These are phyloP conservation scores for Ogataea salicorniae DNA, from an alignment of 805 yeast genomes.

Conservation along the genomic window DNA sequence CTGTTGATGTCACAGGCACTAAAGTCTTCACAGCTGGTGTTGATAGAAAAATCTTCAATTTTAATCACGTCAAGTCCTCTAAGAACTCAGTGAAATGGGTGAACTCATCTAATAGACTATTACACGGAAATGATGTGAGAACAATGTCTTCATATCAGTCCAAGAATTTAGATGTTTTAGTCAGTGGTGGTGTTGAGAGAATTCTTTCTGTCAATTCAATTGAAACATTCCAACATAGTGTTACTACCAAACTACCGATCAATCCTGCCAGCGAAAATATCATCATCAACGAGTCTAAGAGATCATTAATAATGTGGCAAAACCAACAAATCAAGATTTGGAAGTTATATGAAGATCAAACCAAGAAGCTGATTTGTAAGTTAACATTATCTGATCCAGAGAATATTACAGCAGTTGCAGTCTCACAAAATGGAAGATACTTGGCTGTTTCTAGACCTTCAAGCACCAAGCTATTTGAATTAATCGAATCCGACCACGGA, in stretches of 20 bases:
- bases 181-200: slow-evolving; percentile 82
- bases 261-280: slow-evolving; percentile 21
- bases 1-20: slow-evolving; percentile 54
- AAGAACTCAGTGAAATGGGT: slow-evolving; percentile 59
- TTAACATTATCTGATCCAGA: slow-evolving; percentile 69
- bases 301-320: slow-evolving; percentile 70
- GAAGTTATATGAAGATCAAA: slow-evolving; percentile 40
- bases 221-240: slow-evolving; percentile 64
- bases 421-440: slow-evolving; percentile 60
- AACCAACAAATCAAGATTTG: slow-evolving; percentile 80
- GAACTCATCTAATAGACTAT: slow-evolving; percentile 64
- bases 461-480: slow-evolving; percentile 61
- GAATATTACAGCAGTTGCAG: slow-evolving; percentile 61
- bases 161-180: slow-evolving; percentile 59
- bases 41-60: slow-evolving; percentile 83
- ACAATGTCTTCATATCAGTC: slow-evolving; percentile 68
- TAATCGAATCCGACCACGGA: slow-evolving; percentile 36
- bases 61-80: slow-evolving; percentile 42
- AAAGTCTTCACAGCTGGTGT: slow-evolving; percentile 85
- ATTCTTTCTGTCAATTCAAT: slow-evolving; percentile 61
- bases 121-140: slow-evolving; percentile 85
- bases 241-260: slow-evolving; percentile 64
- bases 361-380: slow-evolving; percentile 60
- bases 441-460: slow-evolving; percentile 69
- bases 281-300: slow-evolving; percentile 39